These are phyloP conservation scores for Fusarium veterinarium DNA, from an alignment of 2,329 filamentous ascomycete species.

Conservation along the genomic window DNA sequence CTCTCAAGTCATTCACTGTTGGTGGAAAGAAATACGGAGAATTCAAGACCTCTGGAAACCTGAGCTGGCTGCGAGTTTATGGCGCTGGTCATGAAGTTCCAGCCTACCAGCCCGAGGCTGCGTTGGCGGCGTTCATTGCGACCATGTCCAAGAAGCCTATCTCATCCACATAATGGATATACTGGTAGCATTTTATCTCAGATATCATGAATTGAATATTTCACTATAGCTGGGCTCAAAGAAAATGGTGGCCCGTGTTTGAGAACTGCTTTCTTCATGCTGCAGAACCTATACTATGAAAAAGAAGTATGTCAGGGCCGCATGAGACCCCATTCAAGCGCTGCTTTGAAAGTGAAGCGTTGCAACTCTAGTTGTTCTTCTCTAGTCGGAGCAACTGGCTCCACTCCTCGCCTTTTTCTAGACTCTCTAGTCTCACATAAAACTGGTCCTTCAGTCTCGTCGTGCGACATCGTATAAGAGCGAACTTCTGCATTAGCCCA, in stretches of 20 bases:
- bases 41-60: constrained; percentile 64
- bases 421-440: not conserved
- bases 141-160: constrained; percentile 16
- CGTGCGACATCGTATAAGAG: not conserved
- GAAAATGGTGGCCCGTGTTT: fast-evolving
- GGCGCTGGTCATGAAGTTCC: constrained; percentile 68
- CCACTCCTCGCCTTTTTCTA: not conserved
- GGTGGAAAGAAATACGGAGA: constrained; percentile 58
- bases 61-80: constrained; percentile 69
- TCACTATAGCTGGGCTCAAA: fast-evolving
- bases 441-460: fast-evolving
- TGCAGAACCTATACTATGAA: fast-evolving
- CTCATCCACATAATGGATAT: not conserved
- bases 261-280: fast-evolving
- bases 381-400: fast-evolving
- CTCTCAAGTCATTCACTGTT: constrained; percentile 59
- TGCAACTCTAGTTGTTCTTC: not conserved
- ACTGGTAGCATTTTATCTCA: fast-evolving
- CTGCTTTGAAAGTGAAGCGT: not conserved
- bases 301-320: fast-evolving
- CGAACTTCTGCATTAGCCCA: constrained; percentile 4
- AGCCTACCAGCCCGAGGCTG: constrained; percentile 49
- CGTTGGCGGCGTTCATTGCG: constrained; percentile 12
- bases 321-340: not conserved
- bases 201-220: fast-evolving